phyloP scores from a whole-genome alignment of 1,284 basidiomycete species.

The Cutaneotrichosporon dermatis region DNA sequence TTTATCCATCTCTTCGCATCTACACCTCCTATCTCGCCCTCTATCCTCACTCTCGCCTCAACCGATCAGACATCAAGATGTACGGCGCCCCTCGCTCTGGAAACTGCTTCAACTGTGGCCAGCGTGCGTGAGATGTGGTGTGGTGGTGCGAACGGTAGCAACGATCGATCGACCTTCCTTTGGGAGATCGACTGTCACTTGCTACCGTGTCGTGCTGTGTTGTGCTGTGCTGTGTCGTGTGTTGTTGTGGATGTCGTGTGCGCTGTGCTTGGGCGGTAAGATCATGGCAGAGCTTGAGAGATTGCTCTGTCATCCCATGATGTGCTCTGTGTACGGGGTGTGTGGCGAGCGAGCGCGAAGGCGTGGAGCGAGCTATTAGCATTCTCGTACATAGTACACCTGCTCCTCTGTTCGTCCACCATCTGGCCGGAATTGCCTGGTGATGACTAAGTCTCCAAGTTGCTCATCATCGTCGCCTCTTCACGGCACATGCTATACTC shows the following conservation, averaged over 20 bases:
- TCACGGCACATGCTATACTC: no score
- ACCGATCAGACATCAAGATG: conserved; percentile 25
- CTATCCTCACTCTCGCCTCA: background rate
- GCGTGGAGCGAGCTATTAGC: conserved; percentile 28
- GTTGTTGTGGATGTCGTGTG: no score
- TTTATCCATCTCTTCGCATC: no score
- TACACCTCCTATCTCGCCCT: background rate
- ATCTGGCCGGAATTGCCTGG: background rate
- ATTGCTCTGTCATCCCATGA: background rate
- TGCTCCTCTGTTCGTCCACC: background rate
- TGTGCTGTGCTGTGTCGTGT: background rate
- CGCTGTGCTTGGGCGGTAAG: no score
- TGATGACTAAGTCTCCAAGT: no score
- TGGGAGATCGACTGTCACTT: background rate
- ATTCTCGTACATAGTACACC: conserved; percentile 27
- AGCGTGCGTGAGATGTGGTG: conserved; percentile 37
- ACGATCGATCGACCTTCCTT: background rate
- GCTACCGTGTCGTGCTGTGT: background rate
- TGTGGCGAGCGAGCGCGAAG: conserved; percentile 29
- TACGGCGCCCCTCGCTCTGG: conserved; percentile 39
- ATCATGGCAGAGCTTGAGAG: no score
- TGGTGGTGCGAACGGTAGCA: conserved; percentile 18
- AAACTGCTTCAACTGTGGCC: conserved; percentile 49
- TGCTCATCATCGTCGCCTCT: no score
- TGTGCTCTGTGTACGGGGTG: conserved; percentile 31